A percentile compares a stretch with the other conserved stretches of the same genome.
These are phyloP conservation scores for Tilletia setariae DNA, from an alignment of 1,284 basidiomycete genomes.

Conservation along the genomic window DNA sequence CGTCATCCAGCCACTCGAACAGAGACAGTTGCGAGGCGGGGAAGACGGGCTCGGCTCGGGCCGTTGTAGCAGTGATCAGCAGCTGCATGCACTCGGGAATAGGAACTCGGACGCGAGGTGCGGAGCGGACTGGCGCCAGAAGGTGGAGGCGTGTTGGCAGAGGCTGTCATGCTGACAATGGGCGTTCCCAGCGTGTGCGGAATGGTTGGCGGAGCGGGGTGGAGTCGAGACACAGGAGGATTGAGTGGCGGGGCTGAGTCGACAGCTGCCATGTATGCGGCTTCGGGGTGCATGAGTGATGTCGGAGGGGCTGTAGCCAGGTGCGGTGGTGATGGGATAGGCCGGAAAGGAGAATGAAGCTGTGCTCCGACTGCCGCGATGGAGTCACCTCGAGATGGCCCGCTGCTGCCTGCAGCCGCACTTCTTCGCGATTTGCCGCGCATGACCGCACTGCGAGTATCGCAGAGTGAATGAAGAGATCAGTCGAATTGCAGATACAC, in stretches of 20 bases:
- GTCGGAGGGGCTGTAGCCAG: background rate
- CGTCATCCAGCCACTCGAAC: background rate
- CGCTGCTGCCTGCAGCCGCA: background rate
- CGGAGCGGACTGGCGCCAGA: constrained; percentile 6
- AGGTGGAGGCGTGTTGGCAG: background rate
- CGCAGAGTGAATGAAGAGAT: background rate
- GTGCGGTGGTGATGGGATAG: background rate
- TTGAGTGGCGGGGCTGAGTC: background rate
- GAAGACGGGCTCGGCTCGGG: background rate
- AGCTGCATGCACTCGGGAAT: background rate
- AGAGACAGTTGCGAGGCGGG: background rate
- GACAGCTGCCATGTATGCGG: background rate
- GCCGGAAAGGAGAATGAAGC: background rate
- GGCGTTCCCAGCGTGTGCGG: background rate
- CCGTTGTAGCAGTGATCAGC: background rate
- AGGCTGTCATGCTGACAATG: background rate
- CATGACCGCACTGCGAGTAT: background rate
- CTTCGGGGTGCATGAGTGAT: background rate
- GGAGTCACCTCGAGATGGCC: background rate
- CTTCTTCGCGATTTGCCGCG: background rate
- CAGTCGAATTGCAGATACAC: background rate
- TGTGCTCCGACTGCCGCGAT: constrained; percentile 2
- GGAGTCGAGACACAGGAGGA: background rate
- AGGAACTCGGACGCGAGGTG: background rate
- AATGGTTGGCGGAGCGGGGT: background rate